Base-by-base conservation (phyloP, 495 filamentous ascomycete genomes). In the Xylaria sp. region DNA sequence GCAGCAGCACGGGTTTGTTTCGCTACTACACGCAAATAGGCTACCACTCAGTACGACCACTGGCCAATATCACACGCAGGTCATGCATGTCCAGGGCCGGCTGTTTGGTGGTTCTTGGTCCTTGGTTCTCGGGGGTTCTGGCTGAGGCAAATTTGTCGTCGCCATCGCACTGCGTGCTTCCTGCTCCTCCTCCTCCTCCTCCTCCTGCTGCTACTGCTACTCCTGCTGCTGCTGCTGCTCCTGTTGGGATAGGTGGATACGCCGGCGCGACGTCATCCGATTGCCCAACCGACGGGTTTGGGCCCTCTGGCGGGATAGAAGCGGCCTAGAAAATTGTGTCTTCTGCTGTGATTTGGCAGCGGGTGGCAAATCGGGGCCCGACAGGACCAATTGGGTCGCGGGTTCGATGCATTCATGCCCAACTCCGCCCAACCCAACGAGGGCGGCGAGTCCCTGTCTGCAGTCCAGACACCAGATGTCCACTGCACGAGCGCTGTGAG, bases 221-320 rank as follows among this genome's bases (percentile, higher is more conserved):
- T n/a, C n/a, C n/a, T n/a, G n/a, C n/a, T n/a, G n/a, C n/a, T n/a
- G n/a, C n/a, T n/a, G n/a, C n/a, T n/a, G n/a, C n/a, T n/a, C n/a
- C n/a, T n/a, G n/a, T n/a, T n/a, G n/a, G n/a, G n/a, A 70, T 70
- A 70, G 68, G 68, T 21, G 46, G 46, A 70, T 58, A 59, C 68
- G n/a, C 46, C 61, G 61, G 61, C 59, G 37, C 69, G 61, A 71
- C 69, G 69, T 71, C 69, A 71, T 71, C 69, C 69, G 59, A 71
- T 66, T 71, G 69, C 61, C 69, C 69, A 71, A 71, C 69, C 68
- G 61, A 65, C 68, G 41, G 41, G 6, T 24, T 48, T 24, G 21
- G 6, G 15, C 6, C 14, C n/a, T 21, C 52, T 55, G 37, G 41
- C 37, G 58, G 29, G 53, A 48, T 48, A 26, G 31, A 40, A 62